Conservation (phyloP, 2,329 filamentous ascomycete genomes). For the Emmonsiellopsis sp. region DNA sequence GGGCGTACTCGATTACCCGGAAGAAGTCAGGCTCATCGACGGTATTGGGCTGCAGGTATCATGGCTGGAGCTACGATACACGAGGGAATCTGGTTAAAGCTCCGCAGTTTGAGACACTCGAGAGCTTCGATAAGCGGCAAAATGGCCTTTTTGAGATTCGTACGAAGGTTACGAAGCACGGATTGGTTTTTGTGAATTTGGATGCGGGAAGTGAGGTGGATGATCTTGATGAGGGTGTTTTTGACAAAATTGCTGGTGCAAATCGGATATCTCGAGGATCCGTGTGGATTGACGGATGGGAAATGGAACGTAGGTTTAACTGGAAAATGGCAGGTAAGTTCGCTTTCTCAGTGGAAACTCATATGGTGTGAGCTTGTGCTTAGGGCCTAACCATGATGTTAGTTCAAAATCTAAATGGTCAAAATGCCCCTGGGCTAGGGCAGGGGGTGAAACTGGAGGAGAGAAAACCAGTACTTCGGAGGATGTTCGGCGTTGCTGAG, state of each 20-base stretch:
- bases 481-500: neutral
- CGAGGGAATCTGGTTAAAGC: conserved; percentile 52
- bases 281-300: conserved; percentile 21
- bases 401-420: neutral
- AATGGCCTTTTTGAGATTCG: conserved; percentile 44
- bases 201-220: conserved; percentile 7
- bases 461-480: neutral
- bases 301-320: conserved; percentile 22
- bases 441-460: neutral
- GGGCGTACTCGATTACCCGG: conserved; percentile 48
- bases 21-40: conserved; percentile 42
- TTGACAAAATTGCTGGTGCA: conserved; percentile 10
- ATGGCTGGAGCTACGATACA: conserved; percentile 55
- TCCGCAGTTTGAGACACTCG: conserved; percentile 48
- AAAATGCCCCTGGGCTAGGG: neutral
- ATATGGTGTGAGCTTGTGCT: neutral
- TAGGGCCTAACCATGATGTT: neutral
- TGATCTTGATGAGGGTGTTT: neutral
- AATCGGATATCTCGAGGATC: conserved; percentile 9
- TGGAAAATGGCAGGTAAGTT: conserved; percentile 26
- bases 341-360: neutral
- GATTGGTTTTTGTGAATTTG: conserved; percentile 22
- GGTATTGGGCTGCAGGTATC: conserved; percentile 52
- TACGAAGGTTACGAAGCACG: conserved; percentile 14
- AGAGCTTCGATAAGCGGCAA: conserved; percentile 47